Evolutionary conservation across 2,329 filamentous ascomycete genomes (phyloP), one percentile per base, ranked within the genome.

Genomic region (Cytospora leucostoma): DNA sequence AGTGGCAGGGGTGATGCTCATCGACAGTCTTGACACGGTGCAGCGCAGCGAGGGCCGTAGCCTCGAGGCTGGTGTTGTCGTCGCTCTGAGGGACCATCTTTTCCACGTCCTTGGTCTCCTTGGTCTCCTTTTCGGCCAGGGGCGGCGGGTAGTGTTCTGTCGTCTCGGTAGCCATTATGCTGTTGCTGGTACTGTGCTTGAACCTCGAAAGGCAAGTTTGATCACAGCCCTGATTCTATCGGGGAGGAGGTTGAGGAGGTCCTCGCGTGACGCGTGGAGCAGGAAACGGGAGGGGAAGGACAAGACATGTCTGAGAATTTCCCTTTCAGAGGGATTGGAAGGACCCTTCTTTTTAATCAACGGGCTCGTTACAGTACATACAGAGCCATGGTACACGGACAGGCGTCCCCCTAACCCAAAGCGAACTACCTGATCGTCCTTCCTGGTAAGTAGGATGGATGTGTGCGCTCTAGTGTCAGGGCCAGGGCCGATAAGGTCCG

Each of bases 1-100:
- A 73, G 64, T 72, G 71, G 33, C 72, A 72, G 7, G 71, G 71
- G 40, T 73, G 71, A 19, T 68, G 67, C 17, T 67, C 65, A 56
- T 69, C 69, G 51, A 65, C 65, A 19, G 66, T 66, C n/a, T 69
- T 66, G 63, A 73, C 67, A 56, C 65, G 68, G 59, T 68, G 68
- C 19, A 72, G 71, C 13, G 65, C 69, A 38, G 68, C 65, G 32
- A 73, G 68, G 19, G 71, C 67, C 11, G 65, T 63, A 55, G 69
- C 70, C 17, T 64, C 66, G n/a, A 66, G 33, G 21, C 53, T 61
- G 34, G 62, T 52, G 56, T 65, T 60, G 37, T 60, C 58, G 21
- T 52, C 34, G 32, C 56, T 63, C 37, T 51, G 63, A 11, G 21
- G 44, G 40, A 52, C 33, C 60, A 51, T 38, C 53, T 65, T 65